Conservation (phyloP, 1,139 yeast species). For the Geotrichum australiense region DNA sequence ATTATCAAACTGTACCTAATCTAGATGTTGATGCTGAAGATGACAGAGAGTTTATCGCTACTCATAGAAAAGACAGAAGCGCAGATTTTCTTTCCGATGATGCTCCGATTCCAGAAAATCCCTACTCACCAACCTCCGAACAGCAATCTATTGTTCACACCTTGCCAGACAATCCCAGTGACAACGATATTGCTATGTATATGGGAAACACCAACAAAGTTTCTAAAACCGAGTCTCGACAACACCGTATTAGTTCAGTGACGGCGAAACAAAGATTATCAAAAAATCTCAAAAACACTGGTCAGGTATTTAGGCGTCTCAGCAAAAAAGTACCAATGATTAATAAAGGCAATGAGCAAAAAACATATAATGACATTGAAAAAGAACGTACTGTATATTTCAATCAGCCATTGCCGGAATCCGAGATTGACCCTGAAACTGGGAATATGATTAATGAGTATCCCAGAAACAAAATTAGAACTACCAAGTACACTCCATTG, state of each 20-base stretch:
- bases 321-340: slow-evolving; percentile 16
- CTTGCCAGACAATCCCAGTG: no score
- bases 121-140: slow-evolving; percentile 7
- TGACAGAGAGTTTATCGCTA: slow-evolving; percentile 6
- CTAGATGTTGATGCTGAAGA: slow-evolving; percentile 8
- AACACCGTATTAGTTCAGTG: slow-evolving; percentile 12
- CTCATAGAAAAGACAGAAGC: slow-evolving; percentile 1
- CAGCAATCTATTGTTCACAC: no score
- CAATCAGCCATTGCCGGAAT: slow-evolving; percentile 61
- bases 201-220: not conserved
- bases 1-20: slow-evolving; percentile 7
- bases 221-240: slow-evolving; percentile 11
- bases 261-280: slow-evolving; percentile 10
- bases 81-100: slow-evolving; percentile 4
- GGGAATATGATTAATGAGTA: slow-evolving; percentile 36
- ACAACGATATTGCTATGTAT: no score
- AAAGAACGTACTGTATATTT: slow-evolving; percentile 40
- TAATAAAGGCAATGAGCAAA: slow-evolving; percentile 6
- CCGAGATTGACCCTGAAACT: slow-evolving; percentile 50
- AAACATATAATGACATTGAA: slow-evolving; percentile 9
- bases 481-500: slow-evolving; percentile 86
- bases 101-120: slow-evolving; percentile 5
- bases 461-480: slow-evolving; percentile 81
- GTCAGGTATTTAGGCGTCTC: slow-evolving; percentile 11
- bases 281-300: slow-evolving; percentile 7